Evolutionary conservation across 169 alveolate species (phyloP), one percentile per base, ranked within the genome.

Genomic region (Theileria sp.): DNA sequence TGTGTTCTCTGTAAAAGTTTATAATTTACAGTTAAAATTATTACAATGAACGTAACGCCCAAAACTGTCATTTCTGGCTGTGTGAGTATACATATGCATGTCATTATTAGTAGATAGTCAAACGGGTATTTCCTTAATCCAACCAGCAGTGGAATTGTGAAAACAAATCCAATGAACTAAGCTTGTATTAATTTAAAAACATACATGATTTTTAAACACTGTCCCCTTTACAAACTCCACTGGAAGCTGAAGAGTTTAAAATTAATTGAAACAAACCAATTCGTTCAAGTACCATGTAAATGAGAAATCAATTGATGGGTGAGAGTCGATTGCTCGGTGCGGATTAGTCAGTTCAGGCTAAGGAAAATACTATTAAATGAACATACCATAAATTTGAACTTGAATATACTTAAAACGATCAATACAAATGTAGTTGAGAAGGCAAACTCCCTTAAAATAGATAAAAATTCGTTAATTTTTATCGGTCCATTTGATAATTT

Each of bases 251-350:
- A 30, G 9, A 19, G 7, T 19, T 15, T 74, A 15, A 51, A 10
- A 5, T 51, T 17, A n/a, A 60, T 58, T 54, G 30, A 13, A 72
- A 74, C 80, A 6, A 21, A 74, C 80, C 32, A 78, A 64, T 19
- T 80, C 71, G 61, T 83, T 72, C 36, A 77, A 49, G 76, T 83
- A 83, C 89, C 89, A 83, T 78, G 60, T 68, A 23, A 77, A 30
- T 7, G 89, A 83, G 44, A 65, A 83, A 77, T 83, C 82, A 8
- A 83, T 77, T 51, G 74, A 74, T 23, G 80, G 80, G 72, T 74
- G 79, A 28, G 60, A 36, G 64, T 74, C 70, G 2, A 74, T 8
- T 44, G 50, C 25, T 23, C 80, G 79, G 64, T 74, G 62, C 8
- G 80, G 80, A 36, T 74, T 62, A 19, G 6, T 79, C 80, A 74